Percentiles rank a stretch among this genome's conserved stretches.
Conservation (phyloP, 495 filamentous ascomycete species). For the Elasticomyces elasticus region DNA sequence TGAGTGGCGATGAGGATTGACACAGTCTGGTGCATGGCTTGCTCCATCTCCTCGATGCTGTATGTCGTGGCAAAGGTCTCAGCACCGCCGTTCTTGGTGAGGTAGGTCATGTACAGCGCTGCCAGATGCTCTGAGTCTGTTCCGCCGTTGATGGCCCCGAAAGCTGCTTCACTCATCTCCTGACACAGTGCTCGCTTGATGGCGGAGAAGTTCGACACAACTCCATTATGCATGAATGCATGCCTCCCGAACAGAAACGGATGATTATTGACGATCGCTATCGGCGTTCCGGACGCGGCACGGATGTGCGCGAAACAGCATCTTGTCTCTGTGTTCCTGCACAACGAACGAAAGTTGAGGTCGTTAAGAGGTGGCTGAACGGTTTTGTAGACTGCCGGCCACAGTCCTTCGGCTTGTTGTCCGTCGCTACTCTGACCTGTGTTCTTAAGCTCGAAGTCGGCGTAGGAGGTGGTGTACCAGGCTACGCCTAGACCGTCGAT, state of each 20-base stretch:
- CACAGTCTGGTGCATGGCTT: slow-evolving; percentile 36
- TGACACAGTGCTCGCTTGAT: slow-evolving; percentile 35
- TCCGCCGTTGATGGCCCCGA: slow-evolving; percentile 36
- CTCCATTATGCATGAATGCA: slow-evolving; percentile 44
- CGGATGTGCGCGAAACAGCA: slow-evolving; percentile 40
- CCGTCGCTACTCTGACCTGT: slow-evolving; percentile 11
- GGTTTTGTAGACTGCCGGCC: slow-evolving; percentile 40
- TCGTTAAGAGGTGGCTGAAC: slow-evolving; percentile 40
- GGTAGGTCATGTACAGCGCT: slow-evolving; percentile 41
- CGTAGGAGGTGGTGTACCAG: slow-evolving; percentile 34
- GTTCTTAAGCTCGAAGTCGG: slow-evolving; percentile 24
- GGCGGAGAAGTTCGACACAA: slow-evolving; percentile 33
- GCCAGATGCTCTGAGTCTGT: slow-evolving; percentile 44
- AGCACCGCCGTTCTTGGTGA: slow-evolving; percentile 26
- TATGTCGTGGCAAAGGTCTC: slow-evolving; percentile 35
- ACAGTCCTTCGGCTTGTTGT: slow-evolving; percentile 19
- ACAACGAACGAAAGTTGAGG: slow-evolving; percentile 38
- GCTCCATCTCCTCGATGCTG: slow-evolving; percentile 30
- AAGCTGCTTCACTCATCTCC: slow-evolving; percentile 35
- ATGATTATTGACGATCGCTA: slow-evolving; percentile 40
- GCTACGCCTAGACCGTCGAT: slow-evolving; percentile 40
- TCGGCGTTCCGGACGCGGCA: slow-evolving; percentile 34
- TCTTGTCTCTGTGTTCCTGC: slow-evolving; percentile 35
- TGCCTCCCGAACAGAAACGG: slow-evolving; percentile 44
- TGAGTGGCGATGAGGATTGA: slow-evolving; percentile 36